Evolutionary conservation across 2,329 filamentous ascomycete genomes (phyloP).

Genomic region (Diaporthe aspalathi): DNA sequence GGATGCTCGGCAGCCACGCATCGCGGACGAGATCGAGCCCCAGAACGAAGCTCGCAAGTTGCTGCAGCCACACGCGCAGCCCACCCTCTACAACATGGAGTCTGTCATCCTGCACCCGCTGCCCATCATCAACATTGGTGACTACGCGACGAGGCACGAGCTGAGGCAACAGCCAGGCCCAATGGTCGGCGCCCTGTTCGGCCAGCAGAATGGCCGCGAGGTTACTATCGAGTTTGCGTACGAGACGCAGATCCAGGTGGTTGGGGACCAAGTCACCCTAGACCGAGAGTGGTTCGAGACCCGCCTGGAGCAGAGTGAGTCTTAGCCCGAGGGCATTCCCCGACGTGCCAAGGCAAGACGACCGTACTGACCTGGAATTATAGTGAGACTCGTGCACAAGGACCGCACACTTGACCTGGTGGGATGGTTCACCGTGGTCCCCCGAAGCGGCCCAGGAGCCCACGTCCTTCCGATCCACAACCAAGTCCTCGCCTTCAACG

Average conservation of each 20-base stretch:
- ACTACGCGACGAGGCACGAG: constrained; percentile 93
- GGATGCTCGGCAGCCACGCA: not conserved
- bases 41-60: too few species aligned
- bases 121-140: constrained; percentile 94
- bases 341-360: too few species aligned
- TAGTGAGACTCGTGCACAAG: constrained; percentile 91
- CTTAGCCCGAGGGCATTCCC: not conserved
- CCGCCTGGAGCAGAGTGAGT: constrained; percentile 86
- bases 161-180: constrained; percentile 80
- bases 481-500: constrained; percentile 82
- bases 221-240: constrained; percentile 95
- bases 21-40: too few species aligned
- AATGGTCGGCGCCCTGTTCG: constrained; percentile 87
- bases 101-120: constrained; percentile 82
- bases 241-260: constrained; percentile 72
- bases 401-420: constrained; percentile 85
- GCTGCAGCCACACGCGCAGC: not conserved
- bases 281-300: constrained; percentile 79
- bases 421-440: constrained; percentile 89
- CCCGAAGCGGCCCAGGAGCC: constrained; percentile 76
- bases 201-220: constrained; percentile 89
- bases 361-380: constrained; percentile 3
- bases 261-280: constrained; percentile 70
- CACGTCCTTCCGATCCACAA: constrained; percentile 80
- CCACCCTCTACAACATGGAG: constrained; percentile 27